phyloP scores from a whole-genome alignment of 257 asterid genomes.

The Salvia splendens region DNA sequence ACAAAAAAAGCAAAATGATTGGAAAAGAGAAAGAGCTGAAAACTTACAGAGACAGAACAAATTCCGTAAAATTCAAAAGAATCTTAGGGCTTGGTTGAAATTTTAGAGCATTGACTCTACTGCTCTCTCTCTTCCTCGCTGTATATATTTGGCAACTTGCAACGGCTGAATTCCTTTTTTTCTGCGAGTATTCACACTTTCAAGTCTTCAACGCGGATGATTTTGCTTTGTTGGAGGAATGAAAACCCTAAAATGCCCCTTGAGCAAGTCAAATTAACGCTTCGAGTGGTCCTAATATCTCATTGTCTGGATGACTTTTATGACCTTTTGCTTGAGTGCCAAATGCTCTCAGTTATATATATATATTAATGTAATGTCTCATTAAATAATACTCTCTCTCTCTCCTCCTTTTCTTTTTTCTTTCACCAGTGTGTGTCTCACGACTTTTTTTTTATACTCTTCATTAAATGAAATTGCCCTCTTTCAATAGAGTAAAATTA shows the following conservation, averaged over 20 bases:
- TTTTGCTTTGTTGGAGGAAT: not conserved
- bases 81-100: conserved; percentile 38
- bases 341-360: not conserved
- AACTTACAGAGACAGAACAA: conserved; percentile 43
- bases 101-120: conserved; percentile 53
- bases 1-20: conserved; percentile 1
- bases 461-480: not conserved
- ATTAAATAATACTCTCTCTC: too few relatives aligned
- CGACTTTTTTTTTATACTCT: not conserved
- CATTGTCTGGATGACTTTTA: conserved; percentile 28
- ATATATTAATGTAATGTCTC: too few relatives aligned
- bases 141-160: conserved; percentile 42
- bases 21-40: conserved; percentile 27
- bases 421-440: not conserved
- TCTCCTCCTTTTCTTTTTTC: too few relatives aligned
- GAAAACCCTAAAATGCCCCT: conserved; percentile 32
- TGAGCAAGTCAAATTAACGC: conserved; percentile 32
- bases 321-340: conserved; percentile 2
- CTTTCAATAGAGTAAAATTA: not conserved
- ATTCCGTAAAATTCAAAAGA: conserved; percentile 32
- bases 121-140: conserved; percentile 22
- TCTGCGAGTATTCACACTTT: conserved; percentile 25
- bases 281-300: conserved; percentile 31
- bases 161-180: conserved; percentile 64
- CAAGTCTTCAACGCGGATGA: conserved; percentile 42